Percentiles rank a stretch among this genome's conserved stretches.
Evolutionary conservation across 176 grass and related monocot genomes (phyloP).

Genomic region (Dactylis glomerata): DNA sequence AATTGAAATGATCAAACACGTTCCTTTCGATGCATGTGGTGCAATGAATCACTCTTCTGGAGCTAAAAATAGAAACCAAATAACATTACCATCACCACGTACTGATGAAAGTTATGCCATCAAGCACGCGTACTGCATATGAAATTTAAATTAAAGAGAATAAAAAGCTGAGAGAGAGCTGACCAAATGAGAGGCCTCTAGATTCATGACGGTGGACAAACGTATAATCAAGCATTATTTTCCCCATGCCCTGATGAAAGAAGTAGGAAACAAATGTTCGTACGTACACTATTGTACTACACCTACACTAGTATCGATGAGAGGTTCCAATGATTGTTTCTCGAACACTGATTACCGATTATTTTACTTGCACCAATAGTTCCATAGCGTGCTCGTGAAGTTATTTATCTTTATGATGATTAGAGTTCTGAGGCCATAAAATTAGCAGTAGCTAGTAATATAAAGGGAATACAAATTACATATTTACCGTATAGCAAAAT

Average conservation of each 20-base stretch:
- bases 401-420: background rate
- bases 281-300: background rate
- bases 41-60: background rate
- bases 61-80: constrained; percentile 10
- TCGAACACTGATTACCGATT: background rate
- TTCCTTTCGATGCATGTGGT: background rate
- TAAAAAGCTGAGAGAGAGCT: background rate
- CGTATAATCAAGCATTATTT: background rate
- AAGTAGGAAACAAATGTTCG: background rate
- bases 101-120: background rate
- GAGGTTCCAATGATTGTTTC: background rate
- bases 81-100: background rate
- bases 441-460: background rate
- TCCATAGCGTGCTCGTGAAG: background rate
- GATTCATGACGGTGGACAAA: background rate
- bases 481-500: too few species aligned
- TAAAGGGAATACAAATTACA: too few species aligned
- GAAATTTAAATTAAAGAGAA: background rate
- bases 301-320: background rate
- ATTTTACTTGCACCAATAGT: background rate
- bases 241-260: background rate
- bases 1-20: background rate
- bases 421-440: background rate
- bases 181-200: background rate
- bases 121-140: background rate